These are phyloP conservation scores for Tilletia caries DNA, from an alignment of 1,284 basidiomycete genomes.

Conservation along the genomic window DNA sequence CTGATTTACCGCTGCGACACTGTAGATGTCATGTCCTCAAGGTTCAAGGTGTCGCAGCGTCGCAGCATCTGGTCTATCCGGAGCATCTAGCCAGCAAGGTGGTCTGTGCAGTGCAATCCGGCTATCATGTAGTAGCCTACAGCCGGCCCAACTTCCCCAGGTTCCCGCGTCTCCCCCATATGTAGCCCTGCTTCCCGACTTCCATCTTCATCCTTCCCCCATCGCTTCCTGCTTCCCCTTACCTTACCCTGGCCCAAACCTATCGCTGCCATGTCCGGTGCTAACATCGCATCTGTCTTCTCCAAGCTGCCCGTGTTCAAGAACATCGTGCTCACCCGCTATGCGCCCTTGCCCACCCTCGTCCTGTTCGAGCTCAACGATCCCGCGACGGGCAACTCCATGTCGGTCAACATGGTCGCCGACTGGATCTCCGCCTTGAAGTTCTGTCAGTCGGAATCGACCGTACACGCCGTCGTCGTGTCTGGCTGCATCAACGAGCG, in stretches of 20 bases:
- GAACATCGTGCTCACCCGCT: constrained; percentile 8
- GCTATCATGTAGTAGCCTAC: no score
- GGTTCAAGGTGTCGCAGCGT: no score
- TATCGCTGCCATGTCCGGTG: no score
- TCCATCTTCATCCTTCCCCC: not conserved
- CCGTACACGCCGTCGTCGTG: constrained; percentile 13
- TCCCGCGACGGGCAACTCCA: constrained; percentile 11
- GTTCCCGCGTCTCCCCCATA: no score
- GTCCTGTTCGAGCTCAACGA: constrained; percentile 13
- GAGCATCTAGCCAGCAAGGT: no score
- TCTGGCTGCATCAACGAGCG: not conserved
- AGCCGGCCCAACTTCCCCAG: no score
- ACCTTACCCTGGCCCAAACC: no score
- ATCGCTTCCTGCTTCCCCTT: not conserved
- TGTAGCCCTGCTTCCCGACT: no score
- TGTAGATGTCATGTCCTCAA: no score
- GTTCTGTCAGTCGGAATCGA: not conserved
- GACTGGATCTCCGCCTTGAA: not conserved
- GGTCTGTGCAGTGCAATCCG: no score
- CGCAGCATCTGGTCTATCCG: no score
- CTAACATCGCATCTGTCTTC: not conserved
- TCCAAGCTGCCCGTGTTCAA: constrained; percentile 5
- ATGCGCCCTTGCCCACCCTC: constrained; percentile 4
- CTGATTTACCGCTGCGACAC: no score
- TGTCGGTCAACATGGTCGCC: not conserved